Evolutionary conservation across 2,329 filamentous ascomycete genomes (phyloP).

Genomic region (Arthrobotrys sphaeroides): DNA sequence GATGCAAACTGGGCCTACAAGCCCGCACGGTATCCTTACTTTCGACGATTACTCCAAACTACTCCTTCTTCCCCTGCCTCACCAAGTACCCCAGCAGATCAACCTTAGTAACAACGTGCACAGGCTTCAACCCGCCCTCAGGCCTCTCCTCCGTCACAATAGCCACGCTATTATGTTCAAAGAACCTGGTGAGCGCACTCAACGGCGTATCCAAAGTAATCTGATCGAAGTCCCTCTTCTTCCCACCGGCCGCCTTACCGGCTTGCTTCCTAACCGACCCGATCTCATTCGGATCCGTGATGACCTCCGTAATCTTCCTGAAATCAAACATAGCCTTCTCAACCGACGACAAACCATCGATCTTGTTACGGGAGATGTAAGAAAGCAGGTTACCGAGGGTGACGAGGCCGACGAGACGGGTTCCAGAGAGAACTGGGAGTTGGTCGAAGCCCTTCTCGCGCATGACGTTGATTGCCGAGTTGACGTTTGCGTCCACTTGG

Average conservation of each 20-base stretch:
- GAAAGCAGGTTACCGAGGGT: constrained; percentile 94
- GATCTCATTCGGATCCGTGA: constrained; percentile 82
- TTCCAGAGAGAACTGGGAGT: constrained; percentile 82
- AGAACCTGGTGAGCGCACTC: constrained; percentile 84
- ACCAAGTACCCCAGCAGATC: constrained; percentile 94
- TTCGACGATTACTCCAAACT: no score
- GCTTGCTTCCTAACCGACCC: constrained; percentile 59
- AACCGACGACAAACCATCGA: constrained; percentile 76
- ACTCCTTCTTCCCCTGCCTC: constrained; percentile 66
- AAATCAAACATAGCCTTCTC: constrained; percentile 98
- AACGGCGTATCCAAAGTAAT: constrained; percentile 92
- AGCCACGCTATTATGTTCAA: constrained; percentile 97
- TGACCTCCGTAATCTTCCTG: constrained; percentile 82
- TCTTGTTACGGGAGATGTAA: constrained; percentile 85
- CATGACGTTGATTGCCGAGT: constrained; percentile 96
- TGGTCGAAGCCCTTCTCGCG: constrained; percentile 98
- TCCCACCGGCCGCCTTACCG: constrained; percentile 58
- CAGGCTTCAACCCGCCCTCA: constrained; percentile 74
- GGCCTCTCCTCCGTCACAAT: constrained; percentile 82
- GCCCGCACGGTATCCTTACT: no score
- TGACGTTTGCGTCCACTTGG: constrained; percentile 74
- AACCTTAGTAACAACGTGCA: constrained; percentile 95
- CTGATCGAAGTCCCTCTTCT: constrained; percentile 82
- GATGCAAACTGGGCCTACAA: not conserved
- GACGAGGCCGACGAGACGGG: constrained; percentile 85